These are phyloP conservation scores for Cucumis hystrix DNA, from an alignment of 306 rosid genomes.

Conservation along the genomic window DNA sequence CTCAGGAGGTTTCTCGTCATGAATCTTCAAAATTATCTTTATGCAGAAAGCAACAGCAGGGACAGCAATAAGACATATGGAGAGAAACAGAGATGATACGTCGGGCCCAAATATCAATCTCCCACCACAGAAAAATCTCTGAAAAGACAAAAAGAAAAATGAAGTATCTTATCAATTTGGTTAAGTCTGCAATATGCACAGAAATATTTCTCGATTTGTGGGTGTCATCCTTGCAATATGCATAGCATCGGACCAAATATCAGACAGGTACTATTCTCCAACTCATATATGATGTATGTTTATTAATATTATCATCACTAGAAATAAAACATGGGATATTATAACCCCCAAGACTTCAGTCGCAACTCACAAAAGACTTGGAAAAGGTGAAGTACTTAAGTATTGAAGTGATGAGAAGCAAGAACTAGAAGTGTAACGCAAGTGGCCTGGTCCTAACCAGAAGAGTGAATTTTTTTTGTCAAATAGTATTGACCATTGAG, in stretches of 20 bases:
- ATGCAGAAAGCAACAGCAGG: slow-evolving; percentile 71
- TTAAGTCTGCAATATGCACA: neutral
- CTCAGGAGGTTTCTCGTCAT: neutral
- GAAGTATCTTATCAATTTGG: slow-evolving; percentile 16
- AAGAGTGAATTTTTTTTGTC: neutral
- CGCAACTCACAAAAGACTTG: neutral
- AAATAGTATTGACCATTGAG: neutral
- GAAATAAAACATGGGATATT: neutral
- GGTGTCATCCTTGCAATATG: no score
- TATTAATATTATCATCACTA: neutral
- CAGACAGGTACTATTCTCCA: neutral
- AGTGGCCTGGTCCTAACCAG: no score
- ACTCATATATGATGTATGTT: neutral
- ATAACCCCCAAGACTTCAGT: neutral
- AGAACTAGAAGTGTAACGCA: neutral
- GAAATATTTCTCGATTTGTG: neutral
- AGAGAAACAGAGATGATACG: slow-evolving; percentile 58
- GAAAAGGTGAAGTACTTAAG: neutral
- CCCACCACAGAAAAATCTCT: slow-evolving; percentile 83
- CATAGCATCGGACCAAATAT: neutral
- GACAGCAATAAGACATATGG: slow-evolving; percentile 44
- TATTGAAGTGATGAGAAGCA: neutral
- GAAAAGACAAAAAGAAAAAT: slow-evolving; percentile 19
- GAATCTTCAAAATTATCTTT: slow-evolving; percentile 30
- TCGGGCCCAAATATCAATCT: slow-evolving; percentile 95